A percentile compares a stretch with the other conserved stretches of the same genome.
These are phyloP conservation scores for Cardamine occulta DNA, from an alignment of 345 rosid genomes.

Conservation along the genomic window DNA sequence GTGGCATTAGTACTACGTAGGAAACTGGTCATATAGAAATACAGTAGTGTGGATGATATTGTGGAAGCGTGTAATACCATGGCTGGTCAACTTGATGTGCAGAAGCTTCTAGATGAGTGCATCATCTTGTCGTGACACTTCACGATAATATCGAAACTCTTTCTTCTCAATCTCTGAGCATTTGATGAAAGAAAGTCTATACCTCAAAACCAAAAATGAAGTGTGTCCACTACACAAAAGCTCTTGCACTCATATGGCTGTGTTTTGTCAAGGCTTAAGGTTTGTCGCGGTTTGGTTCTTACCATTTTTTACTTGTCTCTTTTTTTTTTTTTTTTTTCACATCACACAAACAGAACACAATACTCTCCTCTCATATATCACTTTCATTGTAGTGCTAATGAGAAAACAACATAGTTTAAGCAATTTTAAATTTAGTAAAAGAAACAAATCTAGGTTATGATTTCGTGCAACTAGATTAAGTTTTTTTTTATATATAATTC, in stretches of 20 bases:
- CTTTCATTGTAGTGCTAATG: conserved; percentile 26
- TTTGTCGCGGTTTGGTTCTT: conserved; percentile 27
- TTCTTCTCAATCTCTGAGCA: conserved; percentile 36
- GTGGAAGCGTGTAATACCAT: too few species aligned
- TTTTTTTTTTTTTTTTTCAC: conserved; percentile 14
- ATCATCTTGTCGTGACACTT: too few species aligned
- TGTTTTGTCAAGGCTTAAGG: conserved; percentile 35
- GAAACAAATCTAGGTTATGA: too few species aligned
- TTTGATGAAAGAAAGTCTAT: too few species aligned
- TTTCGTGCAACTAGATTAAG: too few species aligned
- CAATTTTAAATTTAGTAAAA: too few species aligned
- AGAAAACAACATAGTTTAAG: not conserved
- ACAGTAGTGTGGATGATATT: too few species aligned
- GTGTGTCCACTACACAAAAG: conserved; percentile 32
- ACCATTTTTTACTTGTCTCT: not conserved
- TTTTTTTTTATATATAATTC: not conserved
- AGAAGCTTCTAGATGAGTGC: too few species aligned
- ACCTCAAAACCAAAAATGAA: too few species aligned
- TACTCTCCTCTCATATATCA: conserved; percentile 34
- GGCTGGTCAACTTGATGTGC: too few species aligned
- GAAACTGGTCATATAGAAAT: too few species aligned
- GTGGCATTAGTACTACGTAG: too few species aligned
- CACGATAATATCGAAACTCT: not conserved
- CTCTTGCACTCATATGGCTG: conserved; percentile 37
- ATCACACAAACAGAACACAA: conserved; percentile 32